A percentile compares a stretch with the other conserved stretches of the same genome.
phyloP scores from a whole-genome alignment of 169 alveolate genomes.

The Perkinsus olseni region DNA sequence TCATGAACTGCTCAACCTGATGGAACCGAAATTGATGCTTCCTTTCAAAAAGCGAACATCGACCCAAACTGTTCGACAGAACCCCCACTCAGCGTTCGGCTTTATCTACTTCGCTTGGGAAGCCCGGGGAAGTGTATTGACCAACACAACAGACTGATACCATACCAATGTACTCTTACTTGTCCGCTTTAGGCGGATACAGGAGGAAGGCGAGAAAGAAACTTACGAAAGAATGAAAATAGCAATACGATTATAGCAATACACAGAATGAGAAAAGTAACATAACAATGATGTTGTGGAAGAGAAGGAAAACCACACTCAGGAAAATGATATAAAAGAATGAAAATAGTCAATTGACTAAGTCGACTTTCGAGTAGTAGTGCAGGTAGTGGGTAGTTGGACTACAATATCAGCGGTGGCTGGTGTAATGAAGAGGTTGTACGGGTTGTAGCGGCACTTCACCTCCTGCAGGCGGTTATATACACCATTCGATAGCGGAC shows the following conservation, averaged over 20 bases:
- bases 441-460: background rate
- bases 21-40: background rate
- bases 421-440: background rate
- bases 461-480: background rate
- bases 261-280: background rate
- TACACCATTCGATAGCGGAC: background rate
- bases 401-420: background rate
- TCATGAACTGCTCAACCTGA: background rate
- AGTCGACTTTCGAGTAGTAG: no score
- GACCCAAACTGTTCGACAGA: background rate
- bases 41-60: background rate
- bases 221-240: no score
- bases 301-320: background rate
- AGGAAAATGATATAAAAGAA: no score
- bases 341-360: no score
- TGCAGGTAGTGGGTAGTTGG: background rate
- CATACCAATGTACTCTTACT: background rate
- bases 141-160: background rate
- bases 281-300: no score
- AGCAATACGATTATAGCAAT: background rate
- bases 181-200: no score
- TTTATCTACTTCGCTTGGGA: no score
- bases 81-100: background rate
- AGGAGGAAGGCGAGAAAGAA: no score
- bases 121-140: no score